phyloP scores from a whole-genome alignment of 345 rosid genomes.

The Stellera chamaejasme region DNA sequence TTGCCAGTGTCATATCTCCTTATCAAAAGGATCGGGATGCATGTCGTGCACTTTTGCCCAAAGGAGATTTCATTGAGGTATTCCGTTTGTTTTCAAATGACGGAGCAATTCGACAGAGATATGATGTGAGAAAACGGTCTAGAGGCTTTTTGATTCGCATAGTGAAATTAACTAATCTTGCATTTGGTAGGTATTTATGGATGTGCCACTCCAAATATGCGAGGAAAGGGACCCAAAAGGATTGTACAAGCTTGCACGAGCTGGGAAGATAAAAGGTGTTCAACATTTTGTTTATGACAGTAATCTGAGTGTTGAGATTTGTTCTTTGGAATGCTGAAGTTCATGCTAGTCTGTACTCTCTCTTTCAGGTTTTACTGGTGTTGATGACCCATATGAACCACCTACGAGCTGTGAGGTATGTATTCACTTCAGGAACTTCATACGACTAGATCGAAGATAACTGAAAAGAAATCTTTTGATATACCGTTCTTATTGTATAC shows the following conservation, averaged over 20 bases:
- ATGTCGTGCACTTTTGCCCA: conserved; percentile 61
- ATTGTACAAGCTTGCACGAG: conserved; percentile 81
- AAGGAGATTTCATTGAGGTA: conserved; percentile 78
- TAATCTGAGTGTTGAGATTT: conserved; percentile 3
- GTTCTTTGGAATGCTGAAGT: neutral
- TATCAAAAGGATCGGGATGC: conserved; percentile 63
- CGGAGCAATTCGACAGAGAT: neutral
- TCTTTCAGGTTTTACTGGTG: conserved; percentile 59
- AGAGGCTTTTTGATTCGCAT: conserved; percentile 3
- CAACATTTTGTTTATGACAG: conserved; percentile 6
- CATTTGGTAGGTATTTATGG: conserved; percentile 54
- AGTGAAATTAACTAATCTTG: conserved; percentile 7
- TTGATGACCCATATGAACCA: conserved; percentile 76
- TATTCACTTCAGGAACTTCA: neutral
- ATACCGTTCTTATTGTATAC: too few species aligned
- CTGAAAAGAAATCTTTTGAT: too few species aligned
- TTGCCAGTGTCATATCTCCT: conserved; percentile 85
- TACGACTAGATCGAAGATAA: neutral
- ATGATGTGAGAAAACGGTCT: neutral
- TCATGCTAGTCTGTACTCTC: neutral
- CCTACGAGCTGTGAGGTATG: conserved; percentile 58
- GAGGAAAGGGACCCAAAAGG: conserved; percentile 88
- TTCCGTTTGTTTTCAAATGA: conserved; percentile 6
- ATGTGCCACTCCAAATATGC: conserved; percentile 61
- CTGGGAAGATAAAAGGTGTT: conserved; percentile 76